Conservation (phyloP, 768 basidiomycete species). For the Xerocomellus chrysenteron region DNA sequence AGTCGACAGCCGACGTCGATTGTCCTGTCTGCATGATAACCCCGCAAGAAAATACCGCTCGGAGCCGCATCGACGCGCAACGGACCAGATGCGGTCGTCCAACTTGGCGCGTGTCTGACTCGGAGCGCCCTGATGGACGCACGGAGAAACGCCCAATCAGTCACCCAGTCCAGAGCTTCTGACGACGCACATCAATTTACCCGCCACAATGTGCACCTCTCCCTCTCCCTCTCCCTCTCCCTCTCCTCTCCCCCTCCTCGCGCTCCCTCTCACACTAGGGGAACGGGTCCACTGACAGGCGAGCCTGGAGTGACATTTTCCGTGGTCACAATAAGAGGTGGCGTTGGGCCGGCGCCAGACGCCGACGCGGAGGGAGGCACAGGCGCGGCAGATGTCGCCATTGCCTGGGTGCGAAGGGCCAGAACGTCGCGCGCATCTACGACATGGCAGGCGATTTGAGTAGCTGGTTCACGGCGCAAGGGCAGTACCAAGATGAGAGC, state of each 20-base stretch:
- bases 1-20: background rate
- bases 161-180: background rate
- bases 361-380: background rate
- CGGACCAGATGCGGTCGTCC: background rate
- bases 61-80: too few relatives aligned
- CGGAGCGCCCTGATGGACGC: background rate
- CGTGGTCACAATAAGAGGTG: background rate
- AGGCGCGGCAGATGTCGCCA: background rate
- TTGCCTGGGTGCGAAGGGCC: slow-evolving; percentile 15
- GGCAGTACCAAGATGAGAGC: slow-evolving; percentile 28
- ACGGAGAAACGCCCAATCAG: background rate
- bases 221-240: too few relatives aligned
- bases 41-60: background rate
- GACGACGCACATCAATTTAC: slow-evolving; percentile 3
- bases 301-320: slow-evolving; percentile 7
- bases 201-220: slow-evolving; percentile 32
- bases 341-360: background rate
- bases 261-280: slow-evolving; percentile 11
- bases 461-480: too few relatives aligned
- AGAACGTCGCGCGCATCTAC: too few relatives aligned
- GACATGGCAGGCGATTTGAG: too few relatives aligned
- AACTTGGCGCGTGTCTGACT: too few relatives aligned
- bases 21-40: background rate
- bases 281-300: background rate
- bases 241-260: slow-evolving; percentile 31